Base-by-base conservation (phyloP, 2,329 filamentous ascomycete genomes). In the Cadophora sp. region DNA sequence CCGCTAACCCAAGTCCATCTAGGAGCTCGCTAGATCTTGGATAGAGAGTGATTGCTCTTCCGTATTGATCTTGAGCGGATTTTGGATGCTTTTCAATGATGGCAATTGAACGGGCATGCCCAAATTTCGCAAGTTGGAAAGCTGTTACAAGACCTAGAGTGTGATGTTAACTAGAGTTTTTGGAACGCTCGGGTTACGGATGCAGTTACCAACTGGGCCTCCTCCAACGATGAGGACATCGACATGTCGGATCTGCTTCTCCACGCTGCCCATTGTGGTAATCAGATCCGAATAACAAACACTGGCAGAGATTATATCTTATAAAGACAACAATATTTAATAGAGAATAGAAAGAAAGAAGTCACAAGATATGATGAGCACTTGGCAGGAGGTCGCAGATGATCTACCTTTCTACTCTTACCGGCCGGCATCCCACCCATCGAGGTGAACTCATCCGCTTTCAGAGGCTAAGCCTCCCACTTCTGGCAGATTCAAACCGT, bases 11-110 rank as follows among this genome's bases (percentile, higher is more conserved):
- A 1, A 86, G 78, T 67, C 85, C 83, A 62, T 85, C 83, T 0
- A 87, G 80, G 74, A 85, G 81, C 74, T 87, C 84, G 50, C 78
- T 78, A 6, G 81, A 83, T 0, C 84, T 78, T 1, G 84, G 83
- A 66, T 82, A 87, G 2, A 87, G 80, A 0, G 84, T 84, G 66
- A 85, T 84, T 14, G 84, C 84, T 8, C 84, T 81, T 18, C 84
- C 84, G 73, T 83, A 85, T n/a, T 80, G 74, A 65, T 84, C 82
- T 72, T 85, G 83, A 1, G 79, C 75, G 0, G 81, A 80, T 70
- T 85, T 85, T 39, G 78, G 73, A 55, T 84, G 73, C 66, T 83
- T 81, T 70, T 86, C 84, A 64, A 85, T 79, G 55, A 85, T 82
- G 62, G 80, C 80, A 51, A 83, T 77, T 64, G 77, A 79, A 62